Conservation (phyloP, 2,329 filamentous ascomycete genomes). For the Fusarium nematophilum region DNA sequence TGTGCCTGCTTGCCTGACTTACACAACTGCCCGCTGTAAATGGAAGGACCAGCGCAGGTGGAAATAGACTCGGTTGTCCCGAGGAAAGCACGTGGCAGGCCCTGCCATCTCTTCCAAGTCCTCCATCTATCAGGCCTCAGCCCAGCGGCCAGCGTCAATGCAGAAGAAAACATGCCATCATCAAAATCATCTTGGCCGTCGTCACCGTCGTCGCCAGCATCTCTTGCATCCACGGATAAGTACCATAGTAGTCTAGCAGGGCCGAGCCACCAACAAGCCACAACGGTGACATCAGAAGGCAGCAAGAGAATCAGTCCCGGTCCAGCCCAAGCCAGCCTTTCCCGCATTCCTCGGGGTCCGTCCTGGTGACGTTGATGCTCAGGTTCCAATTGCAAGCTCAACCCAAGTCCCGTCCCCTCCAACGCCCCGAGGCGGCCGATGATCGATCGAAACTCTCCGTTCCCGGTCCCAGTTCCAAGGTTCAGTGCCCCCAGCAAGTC, state of each 20-base stretch:
- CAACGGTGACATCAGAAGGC: slow-evolving; percentile 9
- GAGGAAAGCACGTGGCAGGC: slow-evolving; percentile 32
- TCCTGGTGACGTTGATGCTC: neutral
- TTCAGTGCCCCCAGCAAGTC: slow-evolving; percentile 16
- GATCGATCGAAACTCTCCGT: slow-evolving; percentile 14
- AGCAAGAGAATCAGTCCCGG: neutral
- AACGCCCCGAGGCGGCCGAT: slow-evolving; percentile 6
- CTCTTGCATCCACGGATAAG: slow-evolving; percentile 23
- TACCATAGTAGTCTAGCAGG: slow-evolving; percentile 6
- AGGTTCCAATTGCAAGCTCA: no score
- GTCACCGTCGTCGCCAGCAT: slow-evolving; percentile 10
- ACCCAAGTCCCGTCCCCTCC: neutral
- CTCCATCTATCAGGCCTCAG: slow-evolving; percentile 19
- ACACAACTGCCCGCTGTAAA: neutral
- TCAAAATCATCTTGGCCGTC: slow-evolving; percentile 4
- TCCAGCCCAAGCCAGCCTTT: slow-evolving; percentile 27
- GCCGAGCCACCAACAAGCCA: slow-evolving; percentile 11
- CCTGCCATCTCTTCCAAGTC: slow-evolving; percentile 2
- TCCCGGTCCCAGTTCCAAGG: slow-evolving; percentile 24
- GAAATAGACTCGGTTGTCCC: slow-evolving; percentile 16
- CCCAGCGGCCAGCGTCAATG: slow-evolving; percentile 8
- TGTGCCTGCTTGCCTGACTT: no score
- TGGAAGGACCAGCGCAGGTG: slow-evolving; percentile 10
- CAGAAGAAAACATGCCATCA: neutral
- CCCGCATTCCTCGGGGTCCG: slow-evolving; percentile 18